These are phyloP conservation scores for Fusarium scirpi DNA, from an alignment of 2,329 filamentous ascomycete genomes.

Conservation along the genomic window DNA sequence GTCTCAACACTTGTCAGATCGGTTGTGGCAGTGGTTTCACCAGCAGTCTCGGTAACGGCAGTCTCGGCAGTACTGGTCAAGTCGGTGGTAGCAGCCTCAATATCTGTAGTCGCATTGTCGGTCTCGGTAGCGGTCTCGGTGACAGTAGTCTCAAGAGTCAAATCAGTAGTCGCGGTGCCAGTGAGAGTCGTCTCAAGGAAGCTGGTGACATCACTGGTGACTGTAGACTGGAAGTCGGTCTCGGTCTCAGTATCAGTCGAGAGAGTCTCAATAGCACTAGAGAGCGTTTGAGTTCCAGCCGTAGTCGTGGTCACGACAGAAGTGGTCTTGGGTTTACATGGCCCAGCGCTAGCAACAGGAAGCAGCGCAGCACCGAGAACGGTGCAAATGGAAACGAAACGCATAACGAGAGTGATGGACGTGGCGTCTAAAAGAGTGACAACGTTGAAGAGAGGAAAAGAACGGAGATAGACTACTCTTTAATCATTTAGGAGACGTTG, in stretches of 20 bases:
- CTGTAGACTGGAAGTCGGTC: neutral
- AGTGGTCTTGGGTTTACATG: neutral
- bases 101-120: neutral
- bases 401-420: constrained; percentile 16
- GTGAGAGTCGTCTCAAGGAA: neutral
- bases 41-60: too few relatives aligned
- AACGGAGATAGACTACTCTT: too few relatives aligned
- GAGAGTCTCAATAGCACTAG: neutral
- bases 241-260: too few relatives aligned
- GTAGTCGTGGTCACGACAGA: neutral
- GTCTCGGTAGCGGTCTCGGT: neutral
- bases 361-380: constrained; percentile 20
- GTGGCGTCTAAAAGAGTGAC: too few relatives aligned
- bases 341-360: constrained; percentile 2
- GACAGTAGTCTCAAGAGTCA: neutral
- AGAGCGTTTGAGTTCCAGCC: neutral
- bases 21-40: too few relatives aligned
- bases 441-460: neutral
- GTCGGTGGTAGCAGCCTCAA: too few relatives aligned
- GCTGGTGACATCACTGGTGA: neutral
- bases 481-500: neutral
- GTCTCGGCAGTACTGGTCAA: neutral
- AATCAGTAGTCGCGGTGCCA: too few relatives aligned
- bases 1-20: neutral
- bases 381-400: constrained; percentile 27